Evolutionary conservation across 2,329 filamentous ascomycete genomes (phyloP), one percentile per base, ranked within the genome.

Genomic region (Gaeumannomyces sp.): DNA sequence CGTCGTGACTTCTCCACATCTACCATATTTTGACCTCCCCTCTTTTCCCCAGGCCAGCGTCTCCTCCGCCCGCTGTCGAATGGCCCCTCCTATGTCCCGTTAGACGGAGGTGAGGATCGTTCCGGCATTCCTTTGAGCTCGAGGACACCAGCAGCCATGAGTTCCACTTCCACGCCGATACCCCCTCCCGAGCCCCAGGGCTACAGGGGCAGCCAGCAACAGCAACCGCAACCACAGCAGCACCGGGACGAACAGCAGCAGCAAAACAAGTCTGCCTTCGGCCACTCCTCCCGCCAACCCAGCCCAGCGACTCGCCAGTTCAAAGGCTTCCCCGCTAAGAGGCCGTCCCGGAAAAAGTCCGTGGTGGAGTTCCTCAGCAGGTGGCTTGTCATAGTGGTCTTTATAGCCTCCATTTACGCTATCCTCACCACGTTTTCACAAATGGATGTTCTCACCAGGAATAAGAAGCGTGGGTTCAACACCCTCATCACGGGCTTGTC

Each of bases 401-500:
- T 62, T 6, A 62, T 62, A 16, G 38, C 7, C 19, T 28, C 27
- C 11, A 57, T 62, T 27, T 62, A 62, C 31, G 19, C 45, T 28
- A 45, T 62, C 13, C 61, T 62, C 28, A 25, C 33, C 29, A 56
- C 61, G 2, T 62, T 62, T 27, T 62, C 61, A 11, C 33, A 28
- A 45, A 13, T 56, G 45, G 25, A 45, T 3, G 61, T 62, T 11
- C 45, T 62, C 16, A 62, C 45, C 19, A 56, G 16, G 27, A 62
- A 10, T 22, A 56, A 53, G 61, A 62, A 62, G 61, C 61, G 61
- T 22, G 45, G 57, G 61, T 81, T 78, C 68, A 81, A 81, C 64
- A 71, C 76, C 0, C 67, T 80, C n/a, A 77, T 80, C 27, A 79
- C 79, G 0, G 79, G 74, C 0, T 71, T 81, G 6, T 77, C 76